Percentiles rank a stretch among this genome's conserved stretches.
phyloP scores from a whole-genome alignment of 2,329 filamentous ascomycete species.

The Coniochaeta ligniaria region DNA sequence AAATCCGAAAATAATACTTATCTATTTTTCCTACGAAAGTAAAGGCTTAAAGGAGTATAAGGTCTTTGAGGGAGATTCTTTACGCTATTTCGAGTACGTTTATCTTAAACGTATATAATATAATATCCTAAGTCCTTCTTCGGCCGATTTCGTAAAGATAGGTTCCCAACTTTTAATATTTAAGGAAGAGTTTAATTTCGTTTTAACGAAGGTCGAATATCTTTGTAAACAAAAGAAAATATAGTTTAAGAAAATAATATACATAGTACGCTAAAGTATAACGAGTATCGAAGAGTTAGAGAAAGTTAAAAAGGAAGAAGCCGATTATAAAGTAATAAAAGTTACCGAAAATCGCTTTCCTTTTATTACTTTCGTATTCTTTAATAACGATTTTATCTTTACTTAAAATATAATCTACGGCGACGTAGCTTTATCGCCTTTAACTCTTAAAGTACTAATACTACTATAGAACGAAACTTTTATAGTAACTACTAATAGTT shows the following conservation, averaged over 20 bases:
- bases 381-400: background rate
- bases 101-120: no score
- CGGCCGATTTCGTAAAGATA: no score
- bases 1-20: no score
- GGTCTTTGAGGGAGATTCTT: no score
- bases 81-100: no score
- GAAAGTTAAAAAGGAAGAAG: background rate
- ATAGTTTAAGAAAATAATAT: background rate
- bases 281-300: background rate
- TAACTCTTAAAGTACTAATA: background rate
- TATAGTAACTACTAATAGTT: background rate
- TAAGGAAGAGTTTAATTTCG: background rate
- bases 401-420: background rate
- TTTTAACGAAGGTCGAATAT: background rate
- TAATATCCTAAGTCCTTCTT: no score
- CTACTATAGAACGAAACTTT: background rate
- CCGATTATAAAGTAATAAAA: background rate
- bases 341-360: background rate
- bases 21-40: no score
- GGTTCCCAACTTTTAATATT: background rate
- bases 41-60: no score
- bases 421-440: background rate
- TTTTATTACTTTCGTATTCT: background rate
- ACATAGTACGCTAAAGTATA: background rate
- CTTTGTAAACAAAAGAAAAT: background rate